These are phyloP conservation scores for Colletotrichum sp. DNA, from an alignment of 2,329 filamentous ascomycete genomes.

Conservation along the genomic window DNA sequence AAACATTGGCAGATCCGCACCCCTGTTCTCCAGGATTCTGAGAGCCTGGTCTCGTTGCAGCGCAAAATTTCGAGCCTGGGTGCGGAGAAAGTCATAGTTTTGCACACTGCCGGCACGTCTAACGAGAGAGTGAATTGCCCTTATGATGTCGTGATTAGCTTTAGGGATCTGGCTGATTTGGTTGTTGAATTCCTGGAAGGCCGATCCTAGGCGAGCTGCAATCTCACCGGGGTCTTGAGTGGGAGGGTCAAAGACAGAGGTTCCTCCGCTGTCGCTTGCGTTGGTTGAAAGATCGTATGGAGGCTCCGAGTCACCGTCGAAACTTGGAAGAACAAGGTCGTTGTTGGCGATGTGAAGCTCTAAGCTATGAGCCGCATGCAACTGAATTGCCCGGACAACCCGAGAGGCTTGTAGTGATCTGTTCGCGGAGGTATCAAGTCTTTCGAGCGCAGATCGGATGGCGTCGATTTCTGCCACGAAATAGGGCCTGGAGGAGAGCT, in stretches of 20 bases:
- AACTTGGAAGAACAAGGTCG: background rate
- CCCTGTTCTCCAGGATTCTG: background rate
- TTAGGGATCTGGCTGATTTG: background rate
- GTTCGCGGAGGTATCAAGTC: background rate
- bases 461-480: background rate
- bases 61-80: background rate
- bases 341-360: background rate
- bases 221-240: background rate
- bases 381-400: background rate
- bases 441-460: background rate
- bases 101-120: background rate
- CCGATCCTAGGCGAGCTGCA: background rate
- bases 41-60: background rate
- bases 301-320: background rate
- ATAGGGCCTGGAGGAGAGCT: background rate
- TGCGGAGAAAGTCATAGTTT: background rate
- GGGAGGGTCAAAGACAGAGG: background rate
- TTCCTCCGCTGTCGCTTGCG: background rate
- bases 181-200: background rate
- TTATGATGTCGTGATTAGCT: background rate
- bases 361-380: background rate
- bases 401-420: background rate
- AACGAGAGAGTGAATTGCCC: background rate
- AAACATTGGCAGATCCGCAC: background rate
- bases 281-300: background rate